Conservation (phyloP, 1,139 yeast genomes). For the Blastobotrys persicus region DNA sequence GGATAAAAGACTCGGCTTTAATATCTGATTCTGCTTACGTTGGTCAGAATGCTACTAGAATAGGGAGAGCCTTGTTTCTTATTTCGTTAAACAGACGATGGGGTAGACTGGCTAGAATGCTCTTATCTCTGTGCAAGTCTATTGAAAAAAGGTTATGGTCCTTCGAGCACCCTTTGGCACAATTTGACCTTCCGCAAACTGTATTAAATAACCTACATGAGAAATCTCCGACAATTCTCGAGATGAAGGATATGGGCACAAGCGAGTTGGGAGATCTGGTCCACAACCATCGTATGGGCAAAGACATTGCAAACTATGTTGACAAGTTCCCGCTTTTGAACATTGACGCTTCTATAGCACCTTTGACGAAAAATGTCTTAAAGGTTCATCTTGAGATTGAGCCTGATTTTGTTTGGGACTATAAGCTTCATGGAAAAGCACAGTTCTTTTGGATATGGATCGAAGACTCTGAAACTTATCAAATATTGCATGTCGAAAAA, state of each 20-base stretch:
- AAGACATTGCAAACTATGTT: conserved; percentile 55
- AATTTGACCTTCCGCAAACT: conserved; percentile 44
- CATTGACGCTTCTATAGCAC: conserved; percentile 81
- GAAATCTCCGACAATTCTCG: conserved; percentile 67
- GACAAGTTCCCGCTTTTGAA: conserved; percentile 72
- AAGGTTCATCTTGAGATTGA: conserved; percentile 67
- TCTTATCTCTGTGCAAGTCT: conserved; percentile 80
- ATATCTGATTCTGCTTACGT: conserved; percentile 87
- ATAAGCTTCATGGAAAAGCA: conserved; percentile 72
- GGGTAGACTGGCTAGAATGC: conserved; percentile 75
- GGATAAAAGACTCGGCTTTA: conserved; percentile 73
- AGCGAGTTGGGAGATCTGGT: conserved; percentile 85
- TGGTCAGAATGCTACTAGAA: conserved; percentile 93
- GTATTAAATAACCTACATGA: conserved; percentile 55
- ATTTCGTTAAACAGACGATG: conserved; percentile 85
- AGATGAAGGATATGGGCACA: conserved; percentile 67
- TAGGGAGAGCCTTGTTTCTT: conserved; percentile 83
- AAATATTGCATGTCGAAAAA: conserved; percentile 78
- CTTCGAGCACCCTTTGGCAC: conserved; percentile 85
- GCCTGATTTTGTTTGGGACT: conserved; percentile 86
- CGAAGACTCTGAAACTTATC: conserved; percentile 65
- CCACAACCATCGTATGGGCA: conserved; percentile 76
- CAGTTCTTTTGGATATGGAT: conserved; percentile 95
- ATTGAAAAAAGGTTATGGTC: conserved; percentile 86
- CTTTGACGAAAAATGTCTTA: conserved; percentile 84